Evolutionary conservation across 345 rosid species (phyloP).

Genomic region (Citrus trifoliata): DNA sequence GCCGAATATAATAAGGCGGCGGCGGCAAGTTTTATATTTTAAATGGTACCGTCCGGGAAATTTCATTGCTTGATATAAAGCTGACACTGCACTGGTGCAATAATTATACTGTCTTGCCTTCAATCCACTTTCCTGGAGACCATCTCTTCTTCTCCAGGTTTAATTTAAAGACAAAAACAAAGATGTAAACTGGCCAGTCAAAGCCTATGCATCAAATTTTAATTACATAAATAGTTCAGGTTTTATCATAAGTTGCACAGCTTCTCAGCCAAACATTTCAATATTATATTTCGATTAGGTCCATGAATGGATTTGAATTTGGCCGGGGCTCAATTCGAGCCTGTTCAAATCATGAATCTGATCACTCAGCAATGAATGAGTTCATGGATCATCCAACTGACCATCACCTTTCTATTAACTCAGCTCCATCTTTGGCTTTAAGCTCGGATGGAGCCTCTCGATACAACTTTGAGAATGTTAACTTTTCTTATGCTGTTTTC

Average conservation of each 20-base stretch:
- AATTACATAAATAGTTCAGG: background rate
- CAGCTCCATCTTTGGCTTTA: constrained; percentile 1
- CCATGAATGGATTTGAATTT: background rate
- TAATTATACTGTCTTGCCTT: background rate
- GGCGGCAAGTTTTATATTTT: background rate
- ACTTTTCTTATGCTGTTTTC: constrained; percentile 21
- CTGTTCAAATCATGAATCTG: background rate
- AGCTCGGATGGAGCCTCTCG: background rate
- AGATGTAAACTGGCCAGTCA: background rate
- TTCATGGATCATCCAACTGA: background rate
- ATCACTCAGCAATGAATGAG: background rate
- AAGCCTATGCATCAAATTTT: background rate
- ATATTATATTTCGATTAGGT: too few species aligned
- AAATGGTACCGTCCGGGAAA: background rate
- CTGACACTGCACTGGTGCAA: background rate
- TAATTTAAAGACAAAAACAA: background rate
- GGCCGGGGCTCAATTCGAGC: background rate
- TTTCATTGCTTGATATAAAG: background rate
- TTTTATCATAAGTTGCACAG: background rate
- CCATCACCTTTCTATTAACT: background rate
- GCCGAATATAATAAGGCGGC: background rate
- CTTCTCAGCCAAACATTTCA: background rate
- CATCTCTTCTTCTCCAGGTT: background rate
- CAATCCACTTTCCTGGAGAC: background rate
- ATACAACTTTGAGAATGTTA: constrained; percentile 8